Evolutionary conservation across 1,284 basidiomycete species (phyloP).

Genomic region (Cryptococcus amylolentus): DNA sequence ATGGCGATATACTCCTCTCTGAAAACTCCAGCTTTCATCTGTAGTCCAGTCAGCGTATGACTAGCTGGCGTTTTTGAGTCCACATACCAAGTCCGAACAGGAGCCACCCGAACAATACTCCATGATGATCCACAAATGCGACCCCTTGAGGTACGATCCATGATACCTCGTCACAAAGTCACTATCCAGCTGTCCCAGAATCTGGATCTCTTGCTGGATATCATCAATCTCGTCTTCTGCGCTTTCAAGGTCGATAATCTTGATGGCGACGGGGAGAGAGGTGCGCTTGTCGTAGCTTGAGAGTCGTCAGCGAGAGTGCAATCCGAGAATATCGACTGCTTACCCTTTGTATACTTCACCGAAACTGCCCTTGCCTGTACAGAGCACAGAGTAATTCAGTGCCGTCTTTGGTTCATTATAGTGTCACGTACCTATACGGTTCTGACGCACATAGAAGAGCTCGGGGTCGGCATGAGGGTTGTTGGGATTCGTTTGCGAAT

Average conservation of each 20-base stretch:
- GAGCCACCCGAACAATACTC: slow-evolving; percentile 68
- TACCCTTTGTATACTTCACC: slow-evolving; percentile 97
- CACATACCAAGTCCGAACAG: slow-evolving; percentile 53
- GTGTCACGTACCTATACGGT: slow-evolving; percentile 74
- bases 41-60: slow-evolving; percentile 1
- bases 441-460: slow-evolving; percentile 91
- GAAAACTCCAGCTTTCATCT: slow-evolving; percentile 98
- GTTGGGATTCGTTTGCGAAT: slow-evolving; percentile 13
- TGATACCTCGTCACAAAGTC: slow-evolving; percentile 97
- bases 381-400: slow-evolving; percentile 5
- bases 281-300: slow-evolving; percentile 84
- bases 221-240: slow-evolving; percentile 99
- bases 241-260: slow-evolving; percentile 97
- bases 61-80: background rate
- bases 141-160: slow-evolving; percentile 91
- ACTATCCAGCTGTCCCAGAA: slow-evolving; percentile 95
- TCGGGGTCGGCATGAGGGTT: slow-evolving; percentile 67
- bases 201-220: slow-evolving; percentile 98
- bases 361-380: slow-evolving; percentile 86
- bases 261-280: slow-evolving; percentile 90
- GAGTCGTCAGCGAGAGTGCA: background rate
- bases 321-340: slow-evolving; percentile 18
- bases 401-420: slow-evolving; percentile 10
- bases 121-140: slow-evolving; percentile 98
- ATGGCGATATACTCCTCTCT: slow-evolving; percentile 98